Evolutionary conservation across 345 rosid species (phyloP).

Genomic region (Citrus inodora): DNA sequence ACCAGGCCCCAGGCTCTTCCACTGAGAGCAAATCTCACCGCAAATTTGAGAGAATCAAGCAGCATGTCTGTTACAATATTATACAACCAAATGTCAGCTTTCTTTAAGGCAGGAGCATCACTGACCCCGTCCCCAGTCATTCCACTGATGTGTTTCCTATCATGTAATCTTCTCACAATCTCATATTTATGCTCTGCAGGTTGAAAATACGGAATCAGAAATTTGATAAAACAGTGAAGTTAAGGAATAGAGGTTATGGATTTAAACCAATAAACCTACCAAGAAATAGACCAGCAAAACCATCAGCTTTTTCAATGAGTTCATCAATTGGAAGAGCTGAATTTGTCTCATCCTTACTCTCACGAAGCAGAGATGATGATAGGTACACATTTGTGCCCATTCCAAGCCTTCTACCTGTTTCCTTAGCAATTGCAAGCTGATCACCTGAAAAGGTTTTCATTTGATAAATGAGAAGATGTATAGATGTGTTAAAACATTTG

Average conservation of each 20-base stretch:
- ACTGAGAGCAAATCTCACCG: slow-evolving; percentile 29
- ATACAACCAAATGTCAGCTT: slow-evolving; percentile 49
- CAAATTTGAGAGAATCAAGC: slow-evolving; percentile 37
- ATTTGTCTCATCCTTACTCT: slow-evolving; percentile 26
- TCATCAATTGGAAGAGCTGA: slow-evolving; percentile 37
- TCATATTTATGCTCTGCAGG: slow-evolving; percentile 53
- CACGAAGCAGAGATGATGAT: slow-evolving; percentile 50
- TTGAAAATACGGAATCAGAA: neutral
- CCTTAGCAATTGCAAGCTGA: slow-evolving; percentile 64
- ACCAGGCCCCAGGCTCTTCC: slow-evolving; percentile 33
- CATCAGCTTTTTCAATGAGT: slow-evolving; percentile 50
- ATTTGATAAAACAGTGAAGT: neutral
- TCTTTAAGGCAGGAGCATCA: slow-evolving; percentile 62
- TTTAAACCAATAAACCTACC: slow-evolving; percentile 23
- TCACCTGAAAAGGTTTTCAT: slow-evolving; percentile 34
- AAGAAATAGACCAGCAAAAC: slow-evolving; percentile 70
- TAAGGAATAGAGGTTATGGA: neutral
- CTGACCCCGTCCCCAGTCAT: slow-evolving; percentile 45
- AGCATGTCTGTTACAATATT: slow-evolving; percentile 22
- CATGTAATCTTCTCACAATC: slow-evolving; percentile 51
- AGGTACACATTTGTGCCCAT: slow-evolving; percentile 55
- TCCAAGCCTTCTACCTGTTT: slow-evolving; percentile 66
- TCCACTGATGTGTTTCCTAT: slow-evolving; percentile 36
- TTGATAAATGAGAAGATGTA: neutral
- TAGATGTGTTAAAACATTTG: too few species aligned